Evolutionary conservation across 2,329 filamentous ascomycete species (phyloP).

Genomic region (Orbilia javanica): DNA sequence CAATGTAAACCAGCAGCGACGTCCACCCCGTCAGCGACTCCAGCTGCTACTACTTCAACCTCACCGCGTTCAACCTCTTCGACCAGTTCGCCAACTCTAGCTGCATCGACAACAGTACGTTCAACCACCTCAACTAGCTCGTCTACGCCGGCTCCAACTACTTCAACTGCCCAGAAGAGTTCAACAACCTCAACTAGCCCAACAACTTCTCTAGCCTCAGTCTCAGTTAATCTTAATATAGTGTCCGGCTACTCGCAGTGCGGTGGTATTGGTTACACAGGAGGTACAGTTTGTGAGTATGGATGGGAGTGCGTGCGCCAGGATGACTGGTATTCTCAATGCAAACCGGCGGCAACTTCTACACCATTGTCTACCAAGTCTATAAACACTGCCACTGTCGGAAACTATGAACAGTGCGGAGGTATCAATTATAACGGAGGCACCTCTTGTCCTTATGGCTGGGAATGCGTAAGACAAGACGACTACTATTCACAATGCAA

Average conservation of each 20-base stretch:
- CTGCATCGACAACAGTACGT: constrained; percentile 55
- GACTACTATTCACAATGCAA: constrained; percentile 67
- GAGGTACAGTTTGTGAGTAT: constrained; percentile 33
- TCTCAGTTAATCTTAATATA: neutral
- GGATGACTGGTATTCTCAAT: constrained; percentile 57
- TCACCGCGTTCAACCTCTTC: neutral
- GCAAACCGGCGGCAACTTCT: constrained; percentile 25
- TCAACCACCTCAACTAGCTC: neutral
- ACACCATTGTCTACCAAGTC: neutral
- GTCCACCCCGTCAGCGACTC: neutral
- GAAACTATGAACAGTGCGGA: constrained; percentile 2
- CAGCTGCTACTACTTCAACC: neutral
- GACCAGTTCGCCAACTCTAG: neutral
- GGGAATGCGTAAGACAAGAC: constrained; percentile 65
- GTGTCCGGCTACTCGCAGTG: constrained; percentile 33
- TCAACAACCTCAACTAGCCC: neutral
- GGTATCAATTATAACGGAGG: constrained; percentile 63
- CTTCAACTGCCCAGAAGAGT: neutral
- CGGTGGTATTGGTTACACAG: constrained; percentile 23
- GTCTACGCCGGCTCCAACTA: neutral
- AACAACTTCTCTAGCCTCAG: neutral
- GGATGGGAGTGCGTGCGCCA: constrained; percentile 36
- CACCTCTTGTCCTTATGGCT: constrained; percentile 66
- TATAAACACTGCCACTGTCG: constrained; percentile 5
- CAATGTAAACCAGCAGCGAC: constrained; percentile 43